phyloP scores from a whole-genome alignment of 345 rosid species.

The Laguncularia racemosa region DNA sequence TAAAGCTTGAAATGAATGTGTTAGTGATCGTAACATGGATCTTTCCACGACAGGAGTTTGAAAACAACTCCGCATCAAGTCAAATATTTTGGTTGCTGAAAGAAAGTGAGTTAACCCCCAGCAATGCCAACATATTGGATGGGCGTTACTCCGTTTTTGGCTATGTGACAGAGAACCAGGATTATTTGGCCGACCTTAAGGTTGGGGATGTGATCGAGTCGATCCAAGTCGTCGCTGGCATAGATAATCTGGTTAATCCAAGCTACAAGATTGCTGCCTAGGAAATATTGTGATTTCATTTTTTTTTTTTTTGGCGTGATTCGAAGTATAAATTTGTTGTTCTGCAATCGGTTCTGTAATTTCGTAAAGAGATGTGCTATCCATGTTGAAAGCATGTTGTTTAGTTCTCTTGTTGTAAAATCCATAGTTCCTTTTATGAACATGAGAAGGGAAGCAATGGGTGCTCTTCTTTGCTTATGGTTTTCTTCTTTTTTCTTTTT shows the following conservation, averaged over 20 bases:
- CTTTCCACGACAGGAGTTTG: conserved; percentile 62
- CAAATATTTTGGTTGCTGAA: conserved; percentile 93
- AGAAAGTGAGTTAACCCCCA: conserved; percentile 97
- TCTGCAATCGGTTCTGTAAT: no score
- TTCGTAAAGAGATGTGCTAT: no score
- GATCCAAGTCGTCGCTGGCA: conserved; percentile 84
- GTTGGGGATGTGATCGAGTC: conserved; percentile 94
- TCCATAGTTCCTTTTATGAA: no score
- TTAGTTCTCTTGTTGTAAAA: no score
- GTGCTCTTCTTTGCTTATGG: no score
- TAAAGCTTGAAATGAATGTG: no score
- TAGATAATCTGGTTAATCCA: conserved; percentile 88
- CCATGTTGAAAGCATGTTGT: no score
- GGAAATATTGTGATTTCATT: conserved; percentile 7
- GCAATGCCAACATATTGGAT: conserved; percentile 92
- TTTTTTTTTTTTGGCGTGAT: background rate
- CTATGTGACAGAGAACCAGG: conserved; percentile 81
- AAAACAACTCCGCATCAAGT: conserved; percentile 89
- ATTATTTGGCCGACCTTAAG: conserved; percentile 84
- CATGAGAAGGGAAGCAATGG: no score
- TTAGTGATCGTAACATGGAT: no score
- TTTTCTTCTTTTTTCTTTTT: no score
- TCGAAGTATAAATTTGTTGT: background rate
- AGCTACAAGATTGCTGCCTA: conserved; percentile 91
- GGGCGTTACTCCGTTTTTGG: conserved; percentile 97